Conservation (phyloP, 78 protist species). For the Pigoraptor vietnamica region DNA sequence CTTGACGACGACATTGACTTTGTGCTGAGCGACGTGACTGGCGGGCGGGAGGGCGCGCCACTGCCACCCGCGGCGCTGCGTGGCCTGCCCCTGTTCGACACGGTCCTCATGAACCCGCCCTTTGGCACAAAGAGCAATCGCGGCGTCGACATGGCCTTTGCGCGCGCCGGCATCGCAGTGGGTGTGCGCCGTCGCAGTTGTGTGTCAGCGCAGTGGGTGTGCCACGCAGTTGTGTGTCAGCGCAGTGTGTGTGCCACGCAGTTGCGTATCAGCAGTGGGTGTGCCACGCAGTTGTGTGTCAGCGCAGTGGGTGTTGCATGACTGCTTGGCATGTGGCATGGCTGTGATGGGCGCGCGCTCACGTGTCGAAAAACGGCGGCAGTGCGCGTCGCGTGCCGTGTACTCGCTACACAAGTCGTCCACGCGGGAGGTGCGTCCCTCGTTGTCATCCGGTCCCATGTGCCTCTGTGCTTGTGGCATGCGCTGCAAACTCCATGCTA, state of each 20-base stretch:
- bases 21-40: not conserved
- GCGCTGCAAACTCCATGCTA: not conserved
- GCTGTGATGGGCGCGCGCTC: not conserved
- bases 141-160: constrained; percentile 59
- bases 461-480: not conserved
- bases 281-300: too few species aligned
- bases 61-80: not conserved
- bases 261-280: too few species aligned
- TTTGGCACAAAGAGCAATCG: constrained; percentile 55
- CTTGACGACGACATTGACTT: constrained; percentile 26
- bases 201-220: too few species aligned
- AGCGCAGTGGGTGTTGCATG: too few species aligned
- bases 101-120: constrained; percentile 73
- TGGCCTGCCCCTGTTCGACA: constrained; percentile 13
- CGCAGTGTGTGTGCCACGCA: too few species aligned
- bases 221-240: too few species aligned
- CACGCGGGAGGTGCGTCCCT: constrained; percentile 17
- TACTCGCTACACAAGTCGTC: constrained; percentile 45
- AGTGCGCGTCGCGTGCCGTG: constrained; percentile 5
- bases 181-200: not conserved
- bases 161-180: constrained; percentile 22
- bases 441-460: not conserved
- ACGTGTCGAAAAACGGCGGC: not conserved
- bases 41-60: not conserved
- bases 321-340: not conserved